Evolutionary conservation across 2,329 filamentous ascomycete genomes (phyloP), one percentile per base, ranked within the genome.

Genomic region (Trichoderma breve): DNA sequence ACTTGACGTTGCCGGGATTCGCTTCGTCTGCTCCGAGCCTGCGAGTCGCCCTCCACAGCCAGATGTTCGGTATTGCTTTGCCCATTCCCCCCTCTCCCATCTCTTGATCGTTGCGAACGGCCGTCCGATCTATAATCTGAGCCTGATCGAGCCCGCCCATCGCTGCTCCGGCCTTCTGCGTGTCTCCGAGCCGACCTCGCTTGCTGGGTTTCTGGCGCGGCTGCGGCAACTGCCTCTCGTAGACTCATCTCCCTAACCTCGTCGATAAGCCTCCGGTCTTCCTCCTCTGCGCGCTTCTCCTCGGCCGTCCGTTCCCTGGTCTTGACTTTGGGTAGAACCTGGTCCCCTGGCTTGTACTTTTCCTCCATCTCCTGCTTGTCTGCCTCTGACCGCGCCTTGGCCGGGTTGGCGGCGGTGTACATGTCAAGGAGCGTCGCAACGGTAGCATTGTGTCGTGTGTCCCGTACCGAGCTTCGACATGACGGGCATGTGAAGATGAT

Each of bases 361-460:
- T 85, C 84, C 39, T 88, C 88, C 83, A 96, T 90, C 74, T 94
- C 93, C 60, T 89, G 87, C 81, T 92, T 94, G 79, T 99, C 96
- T 8, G 88, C 86, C 0, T 87, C 86, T 0, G 89, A 86, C 78
- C 91, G 93, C 30, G 85, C 90, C 76, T 92, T 92, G 21, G 89
- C 89, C 1, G 96, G 95, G 78, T 97, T 93, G 58, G 92, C 90
- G 30, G 90, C 86, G 43, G 98, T 83, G 76, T 93, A 94, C 88
- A 97, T 95, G 71, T 98, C 95, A 73, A 99, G 84, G 60, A 98
- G 85, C 2, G 94, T 97, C 9, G 91, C 95, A 66, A 98, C 92
- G 28, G 92, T 94, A 72, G 96, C 93, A 87, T 98, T 97, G 78
- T 94, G 94, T 79, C 91, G 90, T 57, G 95, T 97, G 77, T 92